Evolutionary conservation across 75 land plant genomes (phyloP), one percentile per base, ranked within the genome.

Genomic region (Pseudotsuga menziesii): DNA sequence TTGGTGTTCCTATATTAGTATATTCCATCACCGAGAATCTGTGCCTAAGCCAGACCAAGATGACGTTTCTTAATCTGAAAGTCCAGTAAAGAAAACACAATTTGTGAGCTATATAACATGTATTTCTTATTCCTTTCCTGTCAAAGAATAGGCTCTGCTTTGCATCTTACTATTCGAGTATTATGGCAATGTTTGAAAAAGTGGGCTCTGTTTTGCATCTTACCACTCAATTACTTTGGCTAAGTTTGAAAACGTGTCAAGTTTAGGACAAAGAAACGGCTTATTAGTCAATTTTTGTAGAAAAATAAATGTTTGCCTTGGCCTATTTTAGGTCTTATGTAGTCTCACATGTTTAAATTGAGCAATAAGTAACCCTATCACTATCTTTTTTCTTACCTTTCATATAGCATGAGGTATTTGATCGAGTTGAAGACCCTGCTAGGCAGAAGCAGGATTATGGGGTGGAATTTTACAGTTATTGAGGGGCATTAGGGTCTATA

Each of bases 111-210:
- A 39, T 16, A 23, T 64, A 32, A 64, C 29, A 15, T 17, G 1
- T 1, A 15, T 63, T 41, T 63, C 67, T 29, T 63, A 15, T 63
- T 63, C 6, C 19, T 29, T 29, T 29, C 67, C 17, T 19, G 16
- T 63, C 67, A 29, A 63, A n/a, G 27, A 63, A 63, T 35, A 63
- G 39, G 19, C 26, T 16, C 32, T 63, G 67, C 67, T 63, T 63
- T 63, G 19, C 67, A 32, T 14, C 5, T 63, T 15, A 13, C 39
- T 29, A 27, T n/a, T n/a, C n/a, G n/a, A n/a, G n/a, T n/a, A n/a
- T n/a, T n/a, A n/a, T n/a, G n/a, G n/a, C n/a, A n/a, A n/a, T n/a
- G n/a, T n/a, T n/a, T n/a, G n/a, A n/a, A n/a, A n/a, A n/a, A n/a
- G n/a, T n/a, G n/a, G n/a, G n/a, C n/a, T n/a, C n/a, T n/a, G n/a